Percentiles rank a stretch among this genome's conserved stretches.
Conservation (phyloP, 805 yeast species). For the Jamesozyma gamospora region DNA sequence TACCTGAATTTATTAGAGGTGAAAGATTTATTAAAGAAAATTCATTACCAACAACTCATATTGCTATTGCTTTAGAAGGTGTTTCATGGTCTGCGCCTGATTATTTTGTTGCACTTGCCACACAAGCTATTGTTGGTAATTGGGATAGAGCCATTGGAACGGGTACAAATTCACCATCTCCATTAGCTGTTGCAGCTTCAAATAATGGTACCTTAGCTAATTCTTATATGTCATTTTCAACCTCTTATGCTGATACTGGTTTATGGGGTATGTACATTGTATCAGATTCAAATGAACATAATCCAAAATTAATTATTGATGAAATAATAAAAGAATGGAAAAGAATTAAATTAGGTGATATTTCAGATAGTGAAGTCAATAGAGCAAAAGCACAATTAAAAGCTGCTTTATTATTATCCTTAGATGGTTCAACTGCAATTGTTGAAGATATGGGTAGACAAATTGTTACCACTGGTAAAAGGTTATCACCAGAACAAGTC, state of each 20-base stretch:
- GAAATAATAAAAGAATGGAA: constrained; percentile 83
- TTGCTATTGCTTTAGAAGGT: constrained; percentile 95
- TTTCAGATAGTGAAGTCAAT: constrained; percentile 78
- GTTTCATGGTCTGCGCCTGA: constrained; percentile 96
- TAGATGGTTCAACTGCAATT: constrained; percentile 91
- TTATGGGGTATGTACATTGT: constrained; percentile 94
- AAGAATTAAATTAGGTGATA: constrained; percentile 66
- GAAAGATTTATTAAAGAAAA: constrained; percentile 79
- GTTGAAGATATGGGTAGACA: constrained; percentile 98
- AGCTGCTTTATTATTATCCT: constrained; percentile 78
- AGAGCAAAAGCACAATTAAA: constrained; percentile 91
- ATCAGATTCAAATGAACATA: constrained; percentile 58
- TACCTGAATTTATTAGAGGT: constrained; percentile 76
- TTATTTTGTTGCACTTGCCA: constrained; percentile 88
- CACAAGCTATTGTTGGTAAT: constrained; percentile 93
- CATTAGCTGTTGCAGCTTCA: constrained; percentile 52
- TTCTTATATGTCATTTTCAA: constrained; percentile 92
- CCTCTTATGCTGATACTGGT: constrained; percentile 96
- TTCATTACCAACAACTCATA: constrained; percentile 77
- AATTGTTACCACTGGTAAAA: constrained; percentile 80
- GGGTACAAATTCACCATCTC: constrained; percentile 77
- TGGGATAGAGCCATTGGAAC: constrained; percentile 93
- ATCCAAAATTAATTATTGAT: constrained; percentile 57
- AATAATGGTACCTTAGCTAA: constrained; percentile 63
- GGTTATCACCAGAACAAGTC: constrained; percentile 39